Base-by-base conservation (phyloP, 345 rosid species). In the Tarenaya hassleriana region DNA sequence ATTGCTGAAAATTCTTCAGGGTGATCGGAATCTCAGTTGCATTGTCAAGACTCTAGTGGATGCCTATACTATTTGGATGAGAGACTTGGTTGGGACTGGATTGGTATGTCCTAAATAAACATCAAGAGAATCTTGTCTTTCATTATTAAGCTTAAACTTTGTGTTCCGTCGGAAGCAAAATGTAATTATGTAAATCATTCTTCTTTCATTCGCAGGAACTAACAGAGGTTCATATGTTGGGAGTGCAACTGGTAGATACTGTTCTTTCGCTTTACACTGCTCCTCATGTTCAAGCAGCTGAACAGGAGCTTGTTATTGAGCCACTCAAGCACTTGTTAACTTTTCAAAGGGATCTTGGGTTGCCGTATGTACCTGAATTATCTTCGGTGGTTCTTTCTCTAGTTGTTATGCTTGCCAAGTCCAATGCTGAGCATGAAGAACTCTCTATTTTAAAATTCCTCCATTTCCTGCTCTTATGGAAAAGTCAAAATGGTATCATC, bases 381-480 rank as follows among this genome's bases (percentile, higher is more conserved):
- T 77, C 80, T 15, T 61, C 86, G 50, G 70, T 65, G 51, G 48
- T 72, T 33, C 71, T 77, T 44, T 86, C 87, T 44, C 66, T 86
- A 49, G 64, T 78, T 69, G 33, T 55, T 61, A 58, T 76, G 61
- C 85, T 91, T 54, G 51, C 72, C 50, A 75, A 77, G 35, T 80
- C 87, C 14, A 91, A 63, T 54, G 80, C 86, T 27, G 98, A 91
- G 67, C 94, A 86, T 7, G 95, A 91, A 41, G 91, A 84, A 56
- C 73, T 91, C 45, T 73, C 82, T 58, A 43, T 82, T 55, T 41
- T 91, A 63, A 84, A 77, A 41, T 67, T 91, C 50, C 66, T 87
- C 58, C 70, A 71, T 59, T 77, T 78, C 58, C 72, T 91, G 44
- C 60, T 90, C 47, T 71, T 62, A 56, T 91, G 98, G 98, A 86